Evolutionary conservation across 805 yeast species (phyloP), one percentile per base, ranked within the genome.

Genomic region (Starmera caribaea): DNA sequence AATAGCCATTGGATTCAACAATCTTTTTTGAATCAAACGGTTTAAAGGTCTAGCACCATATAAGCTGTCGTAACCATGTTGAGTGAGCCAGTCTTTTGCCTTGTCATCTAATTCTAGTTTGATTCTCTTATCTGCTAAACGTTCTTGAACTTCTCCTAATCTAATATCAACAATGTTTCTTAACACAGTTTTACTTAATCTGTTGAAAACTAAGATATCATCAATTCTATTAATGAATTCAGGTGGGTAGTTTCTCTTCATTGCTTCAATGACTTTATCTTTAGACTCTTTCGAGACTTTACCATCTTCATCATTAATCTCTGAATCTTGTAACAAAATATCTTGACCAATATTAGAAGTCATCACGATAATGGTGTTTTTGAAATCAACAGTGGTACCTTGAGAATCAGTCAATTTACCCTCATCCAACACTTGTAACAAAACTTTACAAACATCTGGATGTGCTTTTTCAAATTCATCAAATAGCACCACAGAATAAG

Each of bases 391-490:
- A 48, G 81, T 83, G 43, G 88, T 85, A 27, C 98, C 98, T 54
- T 88, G 95, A 3, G 96, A 82, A 58, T 90, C 98, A 0, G 97
- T 90, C 50, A 90, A 70, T 39, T 83, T 77, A 41, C 98, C 98
- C 61, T 90, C 98, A 60, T 90, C 98, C 39, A 90, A 67, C 0
- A 90, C 97, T 61, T 92, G 98, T 43, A 90, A 65, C 37, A 90
- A 66, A 32, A 90, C 70, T 62, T 92, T 92, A 27, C 95, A 79
- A n/a, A 90, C 82, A 61, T 90, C 98, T 3, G 88, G 82, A 59
- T 92, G 97, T 0, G 98, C 97, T 61, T 90, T 90, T 54, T 90
- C 98, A 60, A 90, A 86, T 64, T 90, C 98, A 61, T 90, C 98
- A 58, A 90, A 92, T 42, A 90, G 64, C 2, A 90, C 82, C 24